Evolutionary conservation across 2,329 filamentous ascomycete species (phyloP).

Genomic region (Exophiala dermatitidis): DNA sequence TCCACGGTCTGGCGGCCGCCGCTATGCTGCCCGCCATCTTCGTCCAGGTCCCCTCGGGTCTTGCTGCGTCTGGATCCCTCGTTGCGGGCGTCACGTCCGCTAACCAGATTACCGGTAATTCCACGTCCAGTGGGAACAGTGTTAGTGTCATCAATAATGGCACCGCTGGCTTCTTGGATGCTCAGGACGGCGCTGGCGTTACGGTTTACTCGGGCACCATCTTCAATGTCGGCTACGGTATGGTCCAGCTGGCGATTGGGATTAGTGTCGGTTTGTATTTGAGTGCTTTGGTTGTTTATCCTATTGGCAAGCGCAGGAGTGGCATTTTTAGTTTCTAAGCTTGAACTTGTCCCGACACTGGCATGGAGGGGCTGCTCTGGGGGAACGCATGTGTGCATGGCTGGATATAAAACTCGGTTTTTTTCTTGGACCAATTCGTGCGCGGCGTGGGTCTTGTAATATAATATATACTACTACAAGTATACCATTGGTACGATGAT

Average conservation of each 20-base stretch:
- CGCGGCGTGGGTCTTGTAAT: too few species aligned
- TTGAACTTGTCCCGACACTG: too few species aligned
- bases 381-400: too few species aligned
- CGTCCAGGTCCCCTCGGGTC: constrained; percentile 54
- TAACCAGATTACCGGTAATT: constrained; percentile 31
- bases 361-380: too few species aligned
- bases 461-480: too few species aligned
- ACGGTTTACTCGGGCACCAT: constrained; percentile 30
- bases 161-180: constrained; percentile 22
- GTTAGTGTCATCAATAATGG: constrained; percentile 38
- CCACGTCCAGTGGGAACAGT: constrained; percentile 30
- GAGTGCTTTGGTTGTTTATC: constrained; percentile 42
- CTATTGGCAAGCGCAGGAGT: constrained; percentile 40
- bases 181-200: constrained; percentile 9
- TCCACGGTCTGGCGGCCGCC: constrained; percentile 74
- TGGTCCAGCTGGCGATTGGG: constrained; percentile 43
- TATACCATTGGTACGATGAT: too few species aligned
- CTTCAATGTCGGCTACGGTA: constrained; percentile 41
- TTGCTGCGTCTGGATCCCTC: constrained; percentile 52
- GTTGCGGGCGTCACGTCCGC: constrained; percentile 52
- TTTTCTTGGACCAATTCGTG: too few species aligned
- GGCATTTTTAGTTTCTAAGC: constrained; percentile 40
- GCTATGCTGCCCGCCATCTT: constrained; percentile 85
- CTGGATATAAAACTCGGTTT: too few species aligned
- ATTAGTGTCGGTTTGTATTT: constrained; percentile 44